phyloP scores from a whole-genome alignment of 495 filamentous ascomycete species.

The Penicillium diatomitis region DNA sequence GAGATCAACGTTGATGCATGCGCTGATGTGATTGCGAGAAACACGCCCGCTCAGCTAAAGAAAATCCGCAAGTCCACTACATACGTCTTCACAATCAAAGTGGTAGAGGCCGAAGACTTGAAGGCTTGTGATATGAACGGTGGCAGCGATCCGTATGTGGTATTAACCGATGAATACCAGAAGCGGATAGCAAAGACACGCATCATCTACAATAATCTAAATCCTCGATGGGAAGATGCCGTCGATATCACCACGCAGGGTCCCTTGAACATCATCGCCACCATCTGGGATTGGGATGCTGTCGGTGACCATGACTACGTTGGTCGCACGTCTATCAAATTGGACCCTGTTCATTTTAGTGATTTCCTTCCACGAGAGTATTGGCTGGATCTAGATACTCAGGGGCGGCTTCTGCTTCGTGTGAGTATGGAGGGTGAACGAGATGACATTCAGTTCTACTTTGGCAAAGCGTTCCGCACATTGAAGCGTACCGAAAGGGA shows the following conservation, averaged over 20 bases:
- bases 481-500: slow-evolving; percentile 92
- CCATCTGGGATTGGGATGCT: slow-evolving; percentile 97
- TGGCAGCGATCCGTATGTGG: slow-evolving; percentile 92
- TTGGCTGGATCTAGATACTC: slow-evolving; percentile 95
- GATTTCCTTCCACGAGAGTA: slow-evolving; percentile 93
- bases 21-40: slow-evolving; percentile 66
- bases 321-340: slow-evolving; percentile 85
- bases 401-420: slow-evolving; percentile 78
- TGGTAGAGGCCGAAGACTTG: slow-evolving; percentile 96
- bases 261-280: slow-evolving; percentile 87
- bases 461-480: slow-evolving; percentile 91
- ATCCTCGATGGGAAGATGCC: slow-evolving; percentile 95
- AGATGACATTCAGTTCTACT: slow-evolving; percentile 98
- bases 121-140: slow-evolving; percentile 96
- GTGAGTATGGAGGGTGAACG: slow-evolving; percentile 98
- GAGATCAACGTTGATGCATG: slow-evolving; percentile 91
- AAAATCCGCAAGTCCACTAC: slow-evolving; percentile 58
- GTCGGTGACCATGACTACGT: slow-evolving; percentile 97
- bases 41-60: slow-evolving; percentile 47
- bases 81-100: slow-evolving; percentile 97
- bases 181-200: slow-evolving; percentile 94
- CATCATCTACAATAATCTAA: slow-evolving; percentile 83
- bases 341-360: slow-evolving; percentile 90
- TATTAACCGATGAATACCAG: slow-evolving; percentile 94
- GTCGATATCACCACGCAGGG: slow-evolving; percentile 92